Evolutionary conservation across 345 rosid genomes (phyloP).

Genomic region (Xanthoceras sorbifolium): DNA sequence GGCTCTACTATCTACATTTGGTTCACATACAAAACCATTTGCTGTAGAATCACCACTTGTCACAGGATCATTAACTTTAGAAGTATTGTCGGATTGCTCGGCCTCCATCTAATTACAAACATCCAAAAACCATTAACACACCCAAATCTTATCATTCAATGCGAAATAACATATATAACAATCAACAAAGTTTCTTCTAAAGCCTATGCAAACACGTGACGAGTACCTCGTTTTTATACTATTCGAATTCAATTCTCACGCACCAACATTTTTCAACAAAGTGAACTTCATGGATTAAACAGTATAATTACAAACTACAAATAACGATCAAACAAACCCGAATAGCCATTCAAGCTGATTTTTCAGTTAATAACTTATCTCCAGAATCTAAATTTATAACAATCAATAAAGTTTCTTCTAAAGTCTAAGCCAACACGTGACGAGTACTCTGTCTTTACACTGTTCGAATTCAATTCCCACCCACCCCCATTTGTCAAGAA

Average conservation of each 20-base stretch:
- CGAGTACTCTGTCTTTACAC: not conserved
- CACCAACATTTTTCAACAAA: not conserved
- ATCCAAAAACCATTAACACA: slow-evolving; percentile 7
- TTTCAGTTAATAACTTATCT: not conserved
- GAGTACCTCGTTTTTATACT: not conserved
- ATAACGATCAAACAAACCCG: too few relatives aligned
- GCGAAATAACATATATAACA: not conserved
- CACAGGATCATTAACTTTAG: slow-evolving; percentile 29
- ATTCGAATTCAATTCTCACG: not conserved
- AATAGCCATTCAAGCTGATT: not conserved
- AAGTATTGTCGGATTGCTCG: slow-evolving; percentile 38
- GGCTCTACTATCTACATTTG: slow-evolving; percentile 28
- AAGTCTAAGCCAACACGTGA: not conserved
- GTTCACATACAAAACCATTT: slow-evolving; percentile 31
- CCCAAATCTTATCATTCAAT: not conserved
- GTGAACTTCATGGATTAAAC: not conserved
- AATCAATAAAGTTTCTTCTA: too few relatives aligned
- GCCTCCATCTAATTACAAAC: slow-evolving; percentile 57
- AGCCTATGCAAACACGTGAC: too few relatives aligned
- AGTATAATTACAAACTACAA: not conserved
- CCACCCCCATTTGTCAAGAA: not conserved
- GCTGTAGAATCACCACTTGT: slow-evolving; percentile 28
- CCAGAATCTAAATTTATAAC: too few relatives aligned
- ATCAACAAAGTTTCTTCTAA: not conserved
- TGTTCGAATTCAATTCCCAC: not conserved